phyloP scores from a whole-genome alignment of 2,329 filamentous ascomycete genomes.

The Nothomitra cinnamomea region DNA sequence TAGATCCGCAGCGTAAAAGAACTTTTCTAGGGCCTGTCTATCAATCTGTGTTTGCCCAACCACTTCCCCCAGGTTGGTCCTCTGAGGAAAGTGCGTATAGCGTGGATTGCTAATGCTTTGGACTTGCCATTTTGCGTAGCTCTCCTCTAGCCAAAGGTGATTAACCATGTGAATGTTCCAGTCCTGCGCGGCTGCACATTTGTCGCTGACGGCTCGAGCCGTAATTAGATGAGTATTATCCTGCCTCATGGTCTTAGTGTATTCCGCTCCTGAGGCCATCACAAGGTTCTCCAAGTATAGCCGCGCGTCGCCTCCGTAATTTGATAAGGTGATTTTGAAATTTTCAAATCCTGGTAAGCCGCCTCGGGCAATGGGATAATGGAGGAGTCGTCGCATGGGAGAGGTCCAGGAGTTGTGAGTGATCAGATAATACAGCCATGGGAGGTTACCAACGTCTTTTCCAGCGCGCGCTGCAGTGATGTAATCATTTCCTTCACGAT shows the following conservation, averaged over 20 bases:
- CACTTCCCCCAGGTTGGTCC: slow-evolving; percentile 84
- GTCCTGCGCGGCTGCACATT: slow-evolving; percentile 78
- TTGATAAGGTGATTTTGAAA: slow-evolving; percentile 75
- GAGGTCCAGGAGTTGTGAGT: slow-evolving; percentile 79
- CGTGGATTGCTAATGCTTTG: slow-evolving; percentile 54
- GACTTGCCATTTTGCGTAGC: slow-evolving; percentile 74
- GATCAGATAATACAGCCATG: slow-evolving; percentile 88
- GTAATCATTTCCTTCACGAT: slow-evolving; percentile 67
- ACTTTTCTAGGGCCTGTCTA: slow-evolving; percentile 50
- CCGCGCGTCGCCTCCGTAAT: slow-evolving; percentile 88
- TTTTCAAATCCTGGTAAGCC: slow-evolving; percentile 66
- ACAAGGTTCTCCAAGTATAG: slow-evolving; percentile 89
- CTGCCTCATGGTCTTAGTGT: slow-evolving; percentile 85
- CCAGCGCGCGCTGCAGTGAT: slow-evolving; percentile 54
- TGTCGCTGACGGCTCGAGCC: slow-evolving; percentile 76
- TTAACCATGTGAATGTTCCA: slow-evolving; percentile 87
- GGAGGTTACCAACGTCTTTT: slow-evolving; percentile 79
- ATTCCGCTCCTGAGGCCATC: slow-evolving; percentile 65
- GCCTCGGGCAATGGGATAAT: slow-evolving; percentile 68
- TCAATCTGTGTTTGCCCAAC: slow-evolving; percentile 81
- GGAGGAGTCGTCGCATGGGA: slow-evolving; percentile 63
- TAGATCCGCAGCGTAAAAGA: slow-evolving; percentile 34
- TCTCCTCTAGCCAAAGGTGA: slow-evolving; percentile 94
- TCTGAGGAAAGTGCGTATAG: slow-evolving; percentile 72
- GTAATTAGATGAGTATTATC: slow-evolving; percentile 95